Evolutionary conservation across 2,329 filamentous ascomycete genomes (phyloP), one percentile per base, ranked within the genome.

Genomic region (Verticillium zaregamsianum): DNA sequence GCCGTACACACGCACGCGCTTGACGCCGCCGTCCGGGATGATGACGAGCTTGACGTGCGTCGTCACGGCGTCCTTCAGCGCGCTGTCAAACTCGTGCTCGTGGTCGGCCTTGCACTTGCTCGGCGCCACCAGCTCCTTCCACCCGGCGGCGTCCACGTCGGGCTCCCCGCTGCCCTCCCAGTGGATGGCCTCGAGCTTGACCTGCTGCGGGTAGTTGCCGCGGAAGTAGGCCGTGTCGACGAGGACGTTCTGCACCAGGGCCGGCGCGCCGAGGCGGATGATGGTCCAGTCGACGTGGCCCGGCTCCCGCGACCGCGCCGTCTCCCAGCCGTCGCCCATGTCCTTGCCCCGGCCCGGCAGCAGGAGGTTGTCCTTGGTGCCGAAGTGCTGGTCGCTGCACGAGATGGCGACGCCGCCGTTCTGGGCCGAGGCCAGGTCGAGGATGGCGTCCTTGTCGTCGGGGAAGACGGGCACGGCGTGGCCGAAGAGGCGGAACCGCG

Each of bases 251-350:
- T 88, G 84, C 64, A 91, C 83, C 63, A 80, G 80, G 8, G 86
- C 89, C 5, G 85, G 81, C 0, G 86, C 84, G 28, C 90, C 91
- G 23, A 95, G 83, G 57, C 86, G 84, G 66, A 95, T 85, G 67
- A 94, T 86, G n/a, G 87, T 82, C 91, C 92, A 95, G 75, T 95
- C 91, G 23, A 90, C 77, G 74, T 95, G 91, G 55, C 81, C 86
- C 73, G 86, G 87, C 58, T 82, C 86, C 58, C 92, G 80, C 39
- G 90, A 92, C 60, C 91, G 83, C 66, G 89, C 86, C 61, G 91
- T 95, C 77, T 95, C 91, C 91, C 92, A 95, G 8, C 91, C 92
- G 72, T 94, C 91, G 58, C 91, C 90, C 91, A 95, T 95, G 76
- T 95, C 90, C 73, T 89, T 87, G 52, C 91, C 91, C 31, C 91